Conservation (phyloP, 2,329 filamentous ascomycete genomes). For the Talaromyces marneffei region DNA sequence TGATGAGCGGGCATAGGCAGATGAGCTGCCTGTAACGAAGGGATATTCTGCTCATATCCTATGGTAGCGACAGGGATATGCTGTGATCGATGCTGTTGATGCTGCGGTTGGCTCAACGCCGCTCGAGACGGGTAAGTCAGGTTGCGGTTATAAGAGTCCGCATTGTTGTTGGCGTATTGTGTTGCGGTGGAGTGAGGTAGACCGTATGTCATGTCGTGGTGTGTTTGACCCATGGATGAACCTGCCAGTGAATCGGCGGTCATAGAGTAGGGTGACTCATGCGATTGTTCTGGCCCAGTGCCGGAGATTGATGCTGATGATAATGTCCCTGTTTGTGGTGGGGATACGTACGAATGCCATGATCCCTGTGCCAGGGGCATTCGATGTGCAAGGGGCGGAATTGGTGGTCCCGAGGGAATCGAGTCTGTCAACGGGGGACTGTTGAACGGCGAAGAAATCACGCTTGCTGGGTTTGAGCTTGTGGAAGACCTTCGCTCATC, state of each 20-base stretch:
- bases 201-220: constrained; percentile 7
- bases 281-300: constrained; percentile 1
- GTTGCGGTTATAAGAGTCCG: constrained; percentile 2
- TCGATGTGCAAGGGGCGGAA: constrained; percentile 11
- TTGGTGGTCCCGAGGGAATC: constrained; percentile 6
- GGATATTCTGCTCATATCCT: constrained; percentile 9
- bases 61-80: constrained; percentile 6
- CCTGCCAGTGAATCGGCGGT: not conserved
- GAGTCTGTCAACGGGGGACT: constrained; percentile 10
- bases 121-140: constrained; percentile 7
- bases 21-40: constrained; percentile 2
- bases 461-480: constrained; percentile 14
- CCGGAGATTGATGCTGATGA: not conserved
- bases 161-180: constrained; percentile 1
- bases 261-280: not conserved
- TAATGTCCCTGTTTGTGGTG: not conserved
- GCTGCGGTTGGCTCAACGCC: not conserved
- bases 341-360: constrained; percentile 13
- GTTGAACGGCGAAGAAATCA: constrained; percentile 14
- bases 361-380: constrained; percentile 12
- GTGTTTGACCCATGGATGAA: constrained; percentile 1
- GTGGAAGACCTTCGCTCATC: constrained; percentile 16
- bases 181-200: not conserved
- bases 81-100: constrained; percentile 6
- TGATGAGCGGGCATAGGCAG: constrained; percentile 4